Evolutionary conservation across 768 basidiomycete species (phyloP).

Genomic region (Cubamyces sp.): DNA sequence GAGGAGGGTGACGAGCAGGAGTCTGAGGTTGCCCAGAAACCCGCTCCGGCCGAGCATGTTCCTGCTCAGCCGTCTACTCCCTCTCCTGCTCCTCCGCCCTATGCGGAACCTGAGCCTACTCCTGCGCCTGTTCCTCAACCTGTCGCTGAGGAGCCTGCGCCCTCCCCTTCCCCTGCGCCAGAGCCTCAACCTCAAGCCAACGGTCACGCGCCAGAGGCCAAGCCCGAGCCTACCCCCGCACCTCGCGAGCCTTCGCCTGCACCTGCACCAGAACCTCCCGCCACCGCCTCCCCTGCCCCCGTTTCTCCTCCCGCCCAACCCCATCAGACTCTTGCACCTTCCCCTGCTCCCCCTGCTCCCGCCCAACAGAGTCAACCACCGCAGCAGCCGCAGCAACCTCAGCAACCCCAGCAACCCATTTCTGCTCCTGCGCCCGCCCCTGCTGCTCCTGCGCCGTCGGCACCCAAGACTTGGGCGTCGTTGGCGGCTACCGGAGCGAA

Average conservation of each 20-base stretch:
- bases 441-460: conserved; percentile 45
- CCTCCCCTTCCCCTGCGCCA: conserved; percentile 41
- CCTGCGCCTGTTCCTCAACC: conserved; percentile 41
- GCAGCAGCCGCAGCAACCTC: conserved; percentile 33
- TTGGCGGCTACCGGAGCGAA: conserved; percentile 82
- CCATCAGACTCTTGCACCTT: conserved; percentile 38
- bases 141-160: conserved; percentile 36
- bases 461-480: conserved; percentile 88
- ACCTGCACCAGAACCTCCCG: conserved; percentile 34
- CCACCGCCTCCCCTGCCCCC: conserved; percentile 33
- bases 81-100: conserved; percentile 39
- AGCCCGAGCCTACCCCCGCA: conserved; percentile 34
- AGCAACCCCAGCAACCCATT: conserved; percentile 15
- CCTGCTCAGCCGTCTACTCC: conserved; percentile 41
- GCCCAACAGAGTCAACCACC: conserved; percentile 19
- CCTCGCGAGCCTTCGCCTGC: conserved; percentile 38
- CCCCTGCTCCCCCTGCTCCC: conserved; percentile 35
- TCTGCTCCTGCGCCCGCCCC: conserved; percentile 37
- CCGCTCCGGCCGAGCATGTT: conserved; percentile 30
- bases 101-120: conserved; percentile 35
- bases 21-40: conserved; percentile 45
- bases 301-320: conserved; percentile 38
- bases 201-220: conserved; percentile 42
- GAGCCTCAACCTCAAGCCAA: conserved; percentile 45
- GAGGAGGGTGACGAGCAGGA: conserved; percentile 73